Evolutionary conservation across 306 rosid species (phyloP).

Genomic region (Lablab purpureus): DNA sequence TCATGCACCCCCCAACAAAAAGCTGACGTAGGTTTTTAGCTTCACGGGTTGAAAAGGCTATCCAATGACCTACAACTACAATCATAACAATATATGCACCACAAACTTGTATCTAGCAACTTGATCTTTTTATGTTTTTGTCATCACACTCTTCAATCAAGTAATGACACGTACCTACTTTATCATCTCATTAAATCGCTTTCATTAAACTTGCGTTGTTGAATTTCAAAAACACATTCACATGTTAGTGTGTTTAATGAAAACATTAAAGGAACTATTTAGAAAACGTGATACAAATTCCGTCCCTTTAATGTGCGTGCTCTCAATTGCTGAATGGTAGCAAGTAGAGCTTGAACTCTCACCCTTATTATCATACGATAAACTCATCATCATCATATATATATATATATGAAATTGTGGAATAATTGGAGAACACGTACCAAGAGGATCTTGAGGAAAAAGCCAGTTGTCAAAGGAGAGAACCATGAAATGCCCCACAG

Average conservation of each 20-base stretch:
- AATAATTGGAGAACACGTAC: constrained; percentile 30
- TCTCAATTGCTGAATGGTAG: neutral
- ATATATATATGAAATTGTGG: neutral
- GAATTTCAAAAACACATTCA: neutral
- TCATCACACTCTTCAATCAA: neutral
- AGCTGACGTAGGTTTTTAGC: constrained; percentile 46
- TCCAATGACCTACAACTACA: constrained; percentile 38
- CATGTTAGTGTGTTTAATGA: neutral
- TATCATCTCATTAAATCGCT: neutral
- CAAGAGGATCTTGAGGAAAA: constrained; percentile 46
- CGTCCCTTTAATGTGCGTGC: neutral
- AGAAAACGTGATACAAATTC: neutral
- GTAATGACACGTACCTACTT: neutral
- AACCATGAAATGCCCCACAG: constrained; percentile 50
- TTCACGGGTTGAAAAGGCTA: constrained; percentile 53
- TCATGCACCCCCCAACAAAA: constrained; percentile 57
- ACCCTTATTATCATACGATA: neutral
- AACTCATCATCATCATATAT: neutral
- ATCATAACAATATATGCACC: neutral
- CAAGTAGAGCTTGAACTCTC: neutral
- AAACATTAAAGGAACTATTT: neutral
- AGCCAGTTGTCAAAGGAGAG: constrained; percentile 55
- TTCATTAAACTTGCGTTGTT: constrained; percentile 1
- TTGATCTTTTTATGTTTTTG: neutral
- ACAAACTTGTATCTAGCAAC: neutral